These are phyloP conservation scores for Theobroma cacao DNA, from an alignment of 345 rosid genomes.

Conservation along the genomic window DNA sequence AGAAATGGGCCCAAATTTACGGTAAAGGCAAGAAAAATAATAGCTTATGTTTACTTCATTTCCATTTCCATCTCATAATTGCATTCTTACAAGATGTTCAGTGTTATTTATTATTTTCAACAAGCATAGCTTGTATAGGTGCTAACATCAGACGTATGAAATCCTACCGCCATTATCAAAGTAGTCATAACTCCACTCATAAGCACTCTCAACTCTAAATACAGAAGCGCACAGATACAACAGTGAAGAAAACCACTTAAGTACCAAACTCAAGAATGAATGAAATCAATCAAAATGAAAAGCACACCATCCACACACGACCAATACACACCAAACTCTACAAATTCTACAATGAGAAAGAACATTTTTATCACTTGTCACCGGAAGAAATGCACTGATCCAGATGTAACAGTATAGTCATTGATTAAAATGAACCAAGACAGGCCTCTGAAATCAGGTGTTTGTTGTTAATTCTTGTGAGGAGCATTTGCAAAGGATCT, in stretches of 20 bases:
- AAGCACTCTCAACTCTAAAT: background rate
- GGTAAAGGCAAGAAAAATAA: background rate
- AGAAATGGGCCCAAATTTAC: background rate
- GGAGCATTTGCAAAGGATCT: background rate
- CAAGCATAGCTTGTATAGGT: background rate
- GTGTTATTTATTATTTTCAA: background rate
- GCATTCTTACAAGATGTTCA: background rate
- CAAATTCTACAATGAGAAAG: conserved; percentile 6
- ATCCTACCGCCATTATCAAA: background rate
- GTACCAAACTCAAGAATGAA: conserved; percentile 3
- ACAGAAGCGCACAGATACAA: background rate
- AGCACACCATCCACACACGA: background rate
- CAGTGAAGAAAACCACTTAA: background rate
- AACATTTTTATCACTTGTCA: background rate
- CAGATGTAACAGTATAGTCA: background rate
- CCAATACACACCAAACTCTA: conserved; percentile 10
- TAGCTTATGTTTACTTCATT: background rate
- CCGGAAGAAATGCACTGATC: background rate
- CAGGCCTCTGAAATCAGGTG: conserved; percentile 3
- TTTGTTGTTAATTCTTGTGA: background rate
- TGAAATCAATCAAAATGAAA: conserved; percentile 9
- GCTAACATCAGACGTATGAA: background rate
- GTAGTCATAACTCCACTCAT: conserved; percentile 2
- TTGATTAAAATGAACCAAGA: background rate
- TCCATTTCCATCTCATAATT: background rate